Evolutionary conservation across 306 rosid species (phyloP).

Genomic region (Cercis canadensis): DNA sequence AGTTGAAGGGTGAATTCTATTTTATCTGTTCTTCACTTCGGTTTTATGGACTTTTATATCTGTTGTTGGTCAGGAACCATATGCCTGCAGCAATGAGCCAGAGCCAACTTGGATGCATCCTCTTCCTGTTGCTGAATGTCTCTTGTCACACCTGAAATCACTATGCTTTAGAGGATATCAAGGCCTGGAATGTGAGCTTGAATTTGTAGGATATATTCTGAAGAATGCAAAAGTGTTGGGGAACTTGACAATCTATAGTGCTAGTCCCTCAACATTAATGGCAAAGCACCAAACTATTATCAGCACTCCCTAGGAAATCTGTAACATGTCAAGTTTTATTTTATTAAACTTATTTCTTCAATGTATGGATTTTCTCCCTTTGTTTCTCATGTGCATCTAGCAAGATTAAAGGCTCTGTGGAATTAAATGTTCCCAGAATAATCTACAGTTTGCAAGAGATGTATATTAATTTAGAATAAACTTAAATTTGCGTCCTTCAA

Average conservation of each 20-base stretch:
- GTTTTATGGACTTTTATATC: neutral
- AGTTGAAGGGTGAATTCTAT: slow-evolving; percentile 10
- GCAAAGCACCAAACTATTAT: too few relatives aligned
- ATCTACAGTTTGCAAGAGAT: too few relatives aligned
- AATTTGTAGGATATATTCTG: slow-evolving; percentile 34
- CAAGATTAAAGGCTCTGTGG: too few relatives aligned
- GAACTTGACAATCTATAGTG: slow-evolving; percentile 11
- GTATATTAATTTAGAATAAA: too few relatives aligned
- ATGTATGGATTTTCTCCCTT: too few relatives aligned
- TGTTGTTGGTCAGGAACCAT: slow-evolving; percentile 28
- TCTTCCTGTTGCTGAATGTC: slow-evolving; percentile 33
- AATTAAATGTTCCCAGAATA: too few relatives aligned
- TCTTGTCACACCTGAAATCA: slow-evolving; percentile 34
- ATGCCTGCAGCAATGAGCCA: slow-evolving; percentile 9
- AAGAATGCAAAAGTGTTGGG: slow-evolving; percentile 39
- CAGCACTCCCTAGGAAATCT: too few relatives aligned
- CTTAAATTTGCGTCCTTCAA: too few relatives aligned
- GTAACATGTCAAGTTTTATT: too few relatives aligned
- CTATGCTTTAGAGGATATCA: slow-evolving; percentile 34
- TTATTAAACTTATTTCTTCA: too few relatives aligned
- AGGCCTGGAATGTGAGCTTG: slow-evolving; percentile 35
- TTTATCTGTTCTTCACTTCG: slow-evolving; percentile 4
- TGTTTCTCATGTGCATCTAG: too few relatives aligned
- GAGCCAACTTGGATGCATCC: slow-evolving; percentile 34
- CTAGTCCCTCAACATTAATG: neutral